Evolutionary conservation across 139 green algal genomes (phyloP).

Genomic region (Mychonastes homosphaera): DNA sequence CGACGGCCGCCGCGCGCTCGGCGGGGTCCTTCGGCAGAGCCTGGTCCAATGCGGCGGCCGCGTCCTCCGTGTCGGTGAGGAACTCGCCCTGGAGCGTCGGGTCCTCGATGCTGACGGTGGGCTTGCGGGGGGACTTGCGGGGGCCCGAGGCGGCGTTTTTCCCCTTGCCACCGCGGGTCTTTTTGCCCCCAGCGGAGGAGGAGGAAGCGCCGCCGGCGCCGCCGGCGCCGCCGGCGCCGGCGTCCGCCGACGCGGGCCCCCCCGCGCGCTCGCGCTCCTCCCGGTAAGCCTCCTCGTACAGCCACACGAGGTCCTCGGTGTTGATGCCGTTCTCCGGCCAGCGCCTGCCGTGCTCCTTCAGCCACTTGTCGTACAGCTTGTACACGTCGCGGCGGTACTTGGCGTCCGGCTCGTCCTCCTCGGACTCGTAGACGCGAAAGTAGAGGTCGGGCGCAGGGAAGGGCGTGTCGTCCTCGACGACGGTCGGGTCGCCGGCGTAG

Average conservation of each 20-base stretch:
- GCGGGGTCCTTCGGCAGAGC: constrained; percentile 2
- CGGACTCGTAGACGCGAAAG: constrained; percentile 44
- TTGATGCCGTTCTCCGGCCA: constrained; percentile 50
- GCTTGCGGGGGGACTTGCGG: no score
- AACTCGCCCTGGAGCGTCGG: constrained; percentile 29
- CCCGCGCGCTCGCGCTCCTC: no score
- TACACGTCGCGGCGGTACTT: constrained; percentile 41
- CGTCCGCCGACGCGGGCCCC: no score
- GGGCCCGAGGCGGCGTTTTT: no score
- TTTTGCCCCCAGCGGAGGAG: no score
- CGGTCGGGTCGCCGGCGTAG: no score
- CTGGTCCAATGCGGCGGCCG: not conserved
- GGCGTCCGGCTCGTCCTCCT: constrained; percentile 39
- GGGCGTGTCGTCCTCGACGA: constrained; percentile 16
- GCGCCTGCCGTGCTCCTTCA: constrained; percentile 37
- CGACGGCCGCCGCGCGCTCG: not conserved
- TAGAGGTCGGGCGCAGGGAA: constrained; percentile 40
- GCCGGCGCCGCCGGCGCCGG: not conserved
- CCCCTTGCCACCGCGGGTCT: no score
- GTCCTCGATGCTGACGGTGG: no score
- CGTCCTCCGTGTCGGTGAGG: constrained; percentile 28
- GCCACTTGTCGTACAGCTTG: constrained; percentile 42
- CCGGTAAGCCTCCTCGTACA: constrained; percentile 40
- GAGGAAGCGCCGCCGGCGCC: not conserved
- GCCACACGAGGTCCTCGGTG: constrained; percentile 50